These are phyloP conservation scores for Pythium oligandrum DNA, from an alignment of 352 stramenopile species.

Conservation along the genomic window DNA sequence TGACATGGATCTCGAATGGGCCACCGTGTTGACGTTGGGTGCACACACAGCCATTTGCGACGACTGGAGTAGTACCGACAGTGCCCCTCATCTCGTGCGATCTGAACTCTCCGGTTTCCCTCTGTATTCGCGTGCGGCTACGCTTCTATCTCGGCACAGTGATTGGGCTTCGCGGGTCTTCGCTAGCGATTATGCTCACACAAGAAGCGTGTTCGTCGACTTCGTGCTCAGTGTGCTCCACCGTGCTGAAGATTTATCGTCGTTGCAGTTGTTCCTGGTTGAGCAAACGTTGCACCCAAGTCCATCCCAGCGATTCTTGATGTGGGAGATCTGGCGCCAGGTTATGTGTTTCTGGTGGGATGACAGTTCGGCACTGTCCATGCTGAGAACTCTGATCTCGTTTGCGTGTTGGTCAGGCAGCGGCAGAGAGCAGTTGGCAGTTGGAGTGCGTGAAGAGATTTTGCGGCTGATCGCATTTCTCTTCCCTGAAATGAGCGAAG, in stretches of 20 bases:
- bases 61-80: too few relatives aligned
- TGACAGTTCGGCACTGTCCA: constrained; percentile 20
- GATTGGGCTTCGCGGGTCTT: constrained; percentile 22
- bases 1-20: constrained; percentile 4
- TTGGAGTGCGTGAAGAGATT: constrained; percentile 27
- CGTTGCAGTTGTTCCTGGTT: constrained; percentile 43
- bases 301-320: constrained; percentile 30
- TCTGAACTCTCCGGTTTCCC: too few relatives aligned
- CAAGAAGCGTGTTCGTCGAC: constrained; percentile 31
- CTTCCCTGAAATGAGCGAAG: constrained; percentile 30
- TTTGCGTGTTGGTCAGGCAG: constrained; percentile 7
- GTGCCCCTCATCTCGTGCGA: too few relatives aligned
- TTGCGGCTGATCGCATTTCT: constrained; percentile 41
- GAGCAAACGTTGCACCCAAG: constrained; percentile 50
- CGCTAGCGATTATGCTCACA: constrained; percentile 3
- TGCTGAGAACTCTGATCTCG: constrained; percentile 32
- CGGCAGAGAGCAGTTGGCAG: constrained; percentile 1
- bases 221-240: constrained; percentile 26
- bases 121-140: constrained; percentile 10
- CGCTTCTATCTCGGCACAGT: constrained; percentile 35
- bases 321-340: constrained; percentile 57
- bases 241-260: constrained; percentile 21
- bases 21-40: constrained; percentile 2
- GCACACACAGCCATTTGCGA: constrained; percentile 2
- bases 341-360: constrained; percentile 51